Evolutionary conservation across 2,329 filamentous ascomycete species (phyloP).

Genomic region (Amauroascus niger): DNA sequence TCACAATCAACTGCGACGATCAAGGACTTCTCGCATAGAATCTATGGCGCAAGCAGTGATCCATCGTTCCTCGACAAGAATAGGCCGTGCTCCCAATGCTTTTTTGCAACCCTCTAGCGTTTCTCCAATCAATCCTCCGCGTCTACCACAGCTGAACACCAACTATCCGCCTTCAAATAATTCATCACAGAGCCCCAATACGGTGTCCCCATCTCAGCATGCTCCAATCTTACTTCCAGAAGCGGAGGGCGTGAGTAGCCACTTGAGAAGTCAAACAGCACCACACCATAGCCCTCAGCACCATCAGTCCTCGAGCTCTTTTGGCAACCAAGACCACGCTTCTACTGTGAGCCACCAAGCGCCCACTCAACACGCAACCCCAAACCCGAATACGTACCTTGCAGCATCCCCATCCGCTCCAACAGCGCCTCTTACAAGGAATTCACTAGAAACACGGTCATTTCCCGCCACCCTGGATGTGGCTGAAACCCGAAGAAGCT

Average conservation of each 20-base stretch:
- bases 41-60: conserved; percentile 16
- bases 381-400: background rate
- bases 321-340: background rate
- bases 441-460: background rate
- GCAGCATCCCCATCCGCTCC: background rate
- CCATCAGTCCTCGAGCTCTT: background rate
- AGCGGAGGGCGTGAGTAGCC: background rate
- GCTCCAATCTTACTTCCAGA: background rate
- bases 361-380: background rate
- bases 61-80: conserved; percentile 10
- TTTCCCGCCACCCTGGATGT: background rate
- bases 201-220: background rate
- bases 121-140: background rate
- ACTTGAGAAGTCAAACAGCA: background rate
- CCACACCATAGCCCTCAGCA: background rate
- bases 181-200: background rate
- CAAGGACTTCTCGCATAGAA: conserved; percentile 24
- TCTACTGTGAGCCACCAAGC: background rate
- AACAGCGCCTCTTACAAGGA: background rate
- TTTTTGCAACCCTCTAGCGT: background rate
- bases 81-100: conserved; percentile 3
- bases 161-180: background rate
- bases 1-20: conserved; percentile 8
- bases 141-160: background rate
- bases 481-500: background rate